These are phyloP conservation scores for Petrea volubilis DNA, from an alignment of 257 asterid species.

Conservation along the genomic window DNA sequence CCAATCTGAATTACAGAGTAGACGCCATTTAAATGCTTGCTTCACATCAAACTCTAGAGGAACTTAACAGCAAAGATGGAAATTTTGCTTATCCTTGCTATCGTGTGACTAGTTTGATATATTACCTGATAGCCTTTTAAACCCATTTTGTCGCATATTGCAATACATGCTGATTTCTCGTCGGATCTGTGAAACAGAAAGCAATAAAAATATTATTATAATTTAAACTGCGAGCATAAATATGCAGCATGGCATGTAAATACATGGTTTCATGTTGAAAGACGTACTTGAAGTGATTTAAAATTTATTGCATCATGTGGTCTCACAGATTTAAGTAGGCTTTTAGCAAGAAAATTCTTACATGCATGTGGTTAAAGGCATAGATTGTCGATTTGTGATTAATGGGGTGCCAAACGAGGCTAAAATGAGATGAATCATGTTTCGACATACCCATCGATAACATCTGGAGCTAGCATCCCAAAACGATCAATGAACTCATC, in stretches of 20 bases:
- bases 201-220: background rate
- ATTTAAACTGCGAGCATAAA: background rate
- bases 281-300: background rate
- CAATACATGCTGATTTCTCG: conserved; percentile 80
- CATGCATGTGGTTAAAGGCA: background rate
- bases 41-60: background rate
- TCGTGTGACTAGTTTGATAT: background rate
- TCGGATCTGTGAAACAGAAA: conserved; percentile 53
- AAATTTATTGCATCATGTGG: background rate
- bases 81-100: background rate
- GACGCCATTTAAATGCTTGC: background rate
- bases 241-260: background rate
- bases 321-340: background rate
- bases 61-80: conserved; percentile 19
- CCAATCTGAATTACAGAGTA: conserved; percentile 62
- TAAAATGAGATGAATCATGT: conserved; percentile 22
- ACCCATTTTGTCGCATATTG: conserved; percentile 79
- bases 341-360: background rate
- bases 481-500: conserved; percentile 95
- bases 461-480: conserved; percentile 85
- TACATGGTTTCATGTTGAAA: background rate
- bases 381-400: conserved; percentile 7
- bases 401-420: conserved; percentile 9
- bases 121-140: conserved; percentile 86
- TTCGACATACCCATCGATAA: conserved; percentile 68